Evolutionary conservation across 2,329 filamentous ascomycete species (phyloP), one percentile per base, ranked within the genome.

Genomic region (Thermoascus crustaceus): DNA sequence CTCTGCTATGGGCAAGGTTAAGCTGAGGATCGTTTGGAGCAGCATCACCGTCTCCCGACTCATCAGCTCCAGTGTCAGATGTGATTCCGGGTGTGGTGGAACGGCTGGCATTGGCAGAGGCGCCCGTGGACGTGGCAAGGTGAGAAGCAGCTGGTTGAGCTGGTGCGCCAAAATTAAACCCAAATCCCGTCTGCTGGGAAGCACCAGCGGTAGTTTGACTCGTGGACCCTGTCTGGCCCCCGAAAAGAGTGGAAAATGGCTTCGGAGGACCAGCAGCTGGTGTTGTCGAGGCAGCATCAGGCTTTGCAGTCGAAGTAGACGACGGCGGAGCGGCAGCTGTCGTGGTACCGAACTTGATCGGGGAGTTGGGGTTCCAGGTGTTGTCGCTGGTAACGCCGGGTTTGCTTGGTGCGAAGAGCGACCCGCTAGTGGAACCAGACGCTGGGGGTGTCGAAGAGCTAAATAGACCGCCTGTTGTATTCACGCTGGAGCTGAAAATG

Each of bases 1-100:
- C 73, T 10, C 76, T 75, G 37, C 72, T 74, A 44, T 74, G 69
- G 34, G 78, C 78, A 48, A 89, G 71, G 53, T 81, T 80, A 45
- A 85, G 73, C 57, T 85, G 80, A 55, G 80, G 73, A 41, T 84
- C 72, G 53, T 73, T 71, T 52, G 75, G 75, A 1, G 49, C 37
- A 41, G 67, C 70, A 37, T 73, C 72, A 45, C 76, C 75, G 43
- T 75, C 69, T 11, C 52, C 56, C 18, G 61, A 48, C 34, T 63
- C 58, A 11, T 58, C 55, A 2, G 59, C 58, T 19, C 55, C 61
- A 14, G 58, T 59, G 32, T 66, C 65, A 25, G 65, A 66, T 3
- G 65, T 64, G 21, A 57, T 46, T n/a, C 63, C 65, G 7, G 68
- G 68, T 2, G 67, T 69, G 4, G 67, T 66, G 14, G 61, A 58